phyloP scores from a whole-genome alignment of 305 asterid species.

The Stenogyne calaminthoides region DNA sequence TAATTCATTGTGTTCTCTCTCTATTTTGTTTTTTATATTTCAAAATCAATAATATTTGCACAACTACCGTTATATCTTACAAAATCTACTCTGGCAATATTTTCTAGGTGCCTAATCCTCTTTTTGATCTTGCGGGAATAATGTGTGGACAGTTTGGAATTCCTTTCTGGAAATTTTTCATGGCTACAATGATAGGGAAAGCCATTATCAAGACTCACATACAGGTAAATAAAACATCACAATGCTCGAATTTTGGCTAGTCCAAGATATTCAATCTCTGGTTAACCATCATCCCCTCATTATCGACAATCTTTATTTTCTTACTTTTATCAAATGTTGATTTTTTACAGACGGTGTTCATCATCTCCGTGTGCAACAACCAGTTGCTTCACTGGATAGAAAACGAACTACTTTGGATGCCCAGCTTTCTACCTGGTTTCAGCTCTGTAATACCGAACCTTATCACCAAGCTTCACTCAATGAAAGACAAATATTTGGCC shows the following conservation, averaged over 20 bases:
- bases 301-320: background rate
- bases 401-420: slow-evolving; percentile 78
- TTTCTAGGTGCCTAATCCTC: slow-evolving; percentile 91
- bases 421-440: slow-evolving; percentile 75
- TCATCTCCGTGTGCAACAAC: slow-evolving; percentile 89
- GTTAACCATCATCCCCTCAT: background rate
- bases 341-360: slow-evolving; percentile 69
- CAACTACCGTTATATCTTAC: background rate
- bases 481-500: slow-evolving; percentile 77
- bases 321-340: background rate
- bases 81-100: slow-evolving; percentile 21
- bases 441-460: slow-evolving; percentile 60
- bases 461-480: slow-evolving; percentile 66
- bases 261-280: slow-evolving; percentile 1
- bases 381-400: slow-evolving; percentile 95
- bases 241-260: background rate
- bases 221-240: slow-evolving; percentile 58
- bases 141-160: slow-evolving; percentile 98
- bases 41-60: background rate
- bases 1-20: background rate
- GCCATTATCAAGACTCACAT: slow-evolving; percentile 95
- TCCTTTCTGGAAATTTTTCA: slow-evolving; percentile 94
- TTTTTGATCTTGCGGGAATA: slow-evolving; percentile 97
- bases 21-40: background rate
- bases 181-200: slow-evolving; percentile 91